A percentile compares a stretch with the other conserved stretches of the same genome.
Conservation (phyloP, 352 stramenopile genomes). For the Globisporangium barbulae region DNA sequence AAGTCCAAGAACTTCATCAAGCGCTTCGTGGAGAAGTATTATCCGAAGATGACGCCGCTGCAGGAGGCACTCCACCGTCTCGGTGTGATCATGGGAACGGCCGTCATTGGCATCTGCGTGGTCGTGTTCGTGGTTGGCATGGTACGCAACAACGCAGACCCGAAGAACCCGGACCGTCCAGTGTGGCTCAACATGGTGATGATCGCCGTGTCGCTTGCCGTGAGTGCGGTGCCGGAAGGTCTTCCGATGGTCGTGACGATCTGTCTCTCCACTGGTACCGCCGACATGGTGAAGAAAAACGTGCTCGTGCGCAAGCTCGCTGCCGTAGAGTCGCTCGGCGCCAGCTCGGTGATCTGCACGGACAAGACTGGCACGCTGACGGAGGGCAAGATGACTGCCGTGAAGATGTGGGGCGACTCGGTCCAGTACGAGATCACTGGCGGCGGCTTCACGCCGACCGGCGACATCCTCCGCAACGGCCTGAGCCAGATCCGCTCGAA, state of each 20-base stretch:
- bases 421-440: conserved; percentile 53
- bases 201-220: conserved; percentile 87
- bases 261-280: conserved; percentile 63
- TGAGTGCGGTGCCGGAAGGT: conserved; percentile 75
- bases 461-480: conserved; percentile 47
- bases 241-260: conserved; percentile 77
- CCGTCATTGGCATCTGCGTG: conserved; percentile 85
- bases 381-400: conserved; percentile 74
- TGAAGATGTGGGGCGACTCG: conserved; percentile 71
- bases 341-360: conserved; percentile 90
- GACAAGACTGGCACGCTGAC: conserved; percentile 96
- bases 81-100: conserved; percentile 88
- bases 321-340: conserved; percentile 77
- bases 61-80: conserved; percentile 93
- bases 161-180: conserved; percentile 75
- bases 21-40: conserved; percentile 59
- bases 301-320: conserved; percentile 83
- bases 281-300: conserved; percentile 80
- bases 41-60: conserved; percentile 85
- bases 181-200: conserved; percentile 94
- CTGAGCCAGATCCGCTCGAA: conserved; percentile 43
- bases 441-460: conserved; percentile 42
- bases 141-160: conserved; percentile 51
- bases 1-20: conserved; percentile 51
- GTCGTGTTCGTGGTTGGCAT: conserved; percentile 93